Evolutionary conservation across 768 basidiomycete species (phyloP).

Genomic region (Tricholoma sp.): DNA sequence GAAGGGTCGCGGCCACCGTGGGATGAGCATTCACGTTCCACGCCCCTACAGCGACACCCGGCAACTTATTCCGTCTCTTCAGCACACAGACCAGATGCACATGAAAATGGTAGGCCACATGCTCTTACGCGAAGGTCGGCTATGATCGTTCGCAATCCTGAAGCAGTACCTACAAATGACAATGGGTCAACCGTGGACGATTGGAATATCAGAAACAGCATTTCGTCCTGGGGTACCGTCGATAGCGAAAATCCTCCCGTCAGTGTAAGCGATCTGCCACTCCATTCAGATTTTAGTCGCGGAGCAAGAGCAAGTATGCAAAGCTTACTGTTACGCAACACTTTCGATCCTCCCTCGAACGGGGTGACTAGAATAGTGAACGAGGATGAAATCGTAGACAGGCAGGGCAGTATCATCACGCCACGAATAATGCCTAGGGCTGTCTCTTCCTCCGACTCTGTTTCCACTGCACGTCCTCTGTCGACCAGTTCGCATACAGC

Average conservation of each 20-base stretch:
- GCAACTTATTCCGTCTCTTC: not conserved
- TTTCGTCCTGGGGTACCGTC: conserved; percentile 1
- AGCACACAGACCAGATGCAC: not conserved
- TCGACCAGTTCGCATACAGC: not conserved
- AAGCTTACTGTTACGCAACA: not conserved
- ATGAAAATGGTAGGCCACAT: not conserved
- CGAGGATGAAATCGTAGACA: not conserved
- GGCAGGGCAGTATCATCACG: not conserved
- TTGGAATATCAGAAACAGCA: not conserved
- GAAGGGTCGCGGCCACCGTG: not conserved
- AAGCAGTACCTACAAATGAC: not conserved
- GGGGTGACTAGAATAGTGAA: not conserved
- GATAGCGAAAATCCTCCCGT: not conserved
- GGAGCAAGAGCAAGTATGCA: conserved; percentile 1
- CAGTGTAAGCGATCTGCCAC: conserved; percentile 1
- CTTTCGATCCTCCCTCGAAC: not conserved
- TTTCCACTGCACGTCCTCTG: not conserved
- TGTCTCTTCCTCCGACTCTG: not conserved
- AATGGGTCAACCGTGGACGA: not conserved
- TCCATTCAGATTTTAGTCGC: not conserved
- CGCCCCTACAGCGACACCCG: not conserved
- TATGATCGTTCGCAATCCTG: not conserved
- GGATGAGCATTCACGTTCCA: not conserved
- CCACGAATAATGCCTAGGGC: not conserved
- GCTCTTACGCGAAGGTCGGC: not conserved